phyloP scores from a whole-genome alignment of 257 asterid species.

The Euphrasia confusa region DNA sequence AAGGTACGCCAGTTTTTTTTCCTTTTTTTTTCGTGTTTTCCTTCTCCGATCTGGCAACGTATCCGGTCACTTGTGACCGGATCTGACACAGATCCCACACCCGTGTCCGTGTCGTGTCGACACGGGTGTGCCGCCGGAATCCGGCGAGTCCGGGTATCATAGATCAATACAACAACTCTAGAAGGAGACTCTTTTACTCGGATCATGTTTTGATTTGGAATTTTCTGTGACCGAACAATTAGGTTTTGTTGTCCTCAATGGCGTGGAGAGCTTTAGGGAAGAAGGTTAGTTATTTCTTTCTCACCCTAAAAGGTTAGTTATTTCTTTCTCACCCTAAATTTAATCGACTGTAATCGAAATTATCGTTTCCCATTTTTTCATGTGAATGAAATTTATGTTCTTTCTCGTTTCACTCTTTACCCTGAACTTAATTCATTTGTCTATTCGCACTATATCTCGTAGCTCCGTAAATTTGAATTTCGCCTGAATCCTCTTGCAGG shows the following conservation, averaged over 20 bases:
- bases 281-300: conserved; percentile 11
- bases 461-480: conserved; percentile 12
- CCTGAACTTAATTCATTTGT: no score
- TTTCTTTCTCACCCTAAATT: not conserved
- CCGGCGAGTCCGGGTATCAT: no score
- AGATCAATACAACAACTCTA: not conserved
- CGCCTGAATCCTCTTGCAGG: conserved; percentile 41
- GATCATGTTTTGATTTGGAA: not conserved
- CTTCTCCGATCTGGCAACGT: no score
- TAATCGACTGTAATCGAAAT: not conserved
- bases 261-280: conserved; percentile 18
- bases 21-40: no score
- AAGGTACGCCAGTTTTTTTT: no score
- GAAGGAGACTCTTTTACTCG: not conserved
- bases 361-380: not conserved
- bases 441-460: not conserved
- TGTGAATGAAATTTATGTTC: not conserved
- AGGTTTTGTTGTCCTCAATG: conserved; percentile 9
- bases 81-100: no score
- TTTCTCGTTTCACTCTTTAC: no score
- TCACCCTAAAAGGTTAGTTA: no score
- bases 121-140: no score
- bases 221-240: conserved; percentile 2
- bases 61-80: no score
- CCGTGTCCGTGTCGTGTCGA: no score